A percentile compares a stretch with the other conserved stretches of the same genome.
Conservation (phyloP, 2,329 filamentous ascomycete species). For the Myriosclerotinia duriaeana region DNA sequence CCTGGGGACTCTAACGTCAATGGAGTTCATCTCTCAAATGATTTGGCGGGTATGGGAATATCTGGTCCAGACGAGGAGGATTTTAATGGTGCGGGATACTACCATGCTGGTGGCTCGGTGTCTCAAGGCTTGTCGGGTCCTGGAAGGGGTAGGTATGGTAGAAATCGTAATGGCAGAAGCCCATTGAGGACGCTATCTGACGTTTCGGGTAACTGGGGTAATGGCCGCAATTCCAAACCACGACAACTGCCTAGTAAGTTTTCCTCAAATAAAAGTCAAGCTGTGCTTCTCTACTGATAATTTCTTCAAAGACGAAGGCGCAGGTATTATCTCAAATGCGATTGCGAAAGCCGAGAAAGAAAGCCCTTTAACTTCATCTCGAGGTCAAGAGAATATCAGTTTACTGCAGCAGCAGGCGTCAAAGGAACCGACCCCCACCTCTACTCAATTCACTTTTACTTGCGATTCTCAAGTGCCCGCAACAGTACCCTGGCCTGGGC, state of each 20-base stretch:
- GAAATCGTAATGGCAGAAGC: conserved; percentile 60
- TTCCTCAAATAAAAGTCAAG: conserved; percentile 20
- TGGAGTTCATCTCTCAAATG: conserved; percentile 53
- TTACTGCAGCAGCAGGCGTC: conserved; percentile 69
- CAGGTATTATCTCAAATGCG: conserved; percentile 90
- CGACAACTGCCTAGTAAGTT: conserved; percentile 39
- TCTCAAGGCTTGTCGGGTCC: conserved; percentile 78
- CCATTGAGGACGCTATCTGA: conserved; percentile 61
- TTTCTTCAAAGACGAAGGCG: conserved; percentile 50
- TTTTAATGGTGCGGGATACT: conserved; percentile 48
- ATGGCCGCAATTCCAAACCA: conserved; percentile 39
- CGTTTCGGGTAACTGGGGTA: conserved; percentile 43
- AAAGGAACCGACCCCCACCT: conserved; percentile 63
- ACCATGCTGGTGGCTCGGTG: conserved; percentile 54
- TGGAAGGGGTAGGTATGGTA: conserved; percentile 80
- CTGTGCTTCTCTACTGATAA: conserved; percentile 36
- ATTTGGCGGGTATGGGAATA: conserved; percentile 64
- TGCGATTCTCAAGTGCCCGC: conserved; percentile 87
- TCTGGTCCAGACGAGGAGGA: conserved; percentile 48
- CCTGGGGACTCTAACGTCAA: conserved; percentile 64
- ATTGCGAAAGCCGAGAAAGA: conserved; percentile 79
- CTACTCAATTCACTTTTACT: conserved; percentile 93
- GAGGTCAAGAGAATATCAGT: conserved; percentile 76
- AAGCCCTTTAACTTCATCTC: conserved; percentile 54
- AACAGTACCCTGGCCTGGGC: conserved; percentile 71